Evolutionary conservation across 441 rosid genomes (phyloP).

Genomic region (Croton setiger): DNA sequence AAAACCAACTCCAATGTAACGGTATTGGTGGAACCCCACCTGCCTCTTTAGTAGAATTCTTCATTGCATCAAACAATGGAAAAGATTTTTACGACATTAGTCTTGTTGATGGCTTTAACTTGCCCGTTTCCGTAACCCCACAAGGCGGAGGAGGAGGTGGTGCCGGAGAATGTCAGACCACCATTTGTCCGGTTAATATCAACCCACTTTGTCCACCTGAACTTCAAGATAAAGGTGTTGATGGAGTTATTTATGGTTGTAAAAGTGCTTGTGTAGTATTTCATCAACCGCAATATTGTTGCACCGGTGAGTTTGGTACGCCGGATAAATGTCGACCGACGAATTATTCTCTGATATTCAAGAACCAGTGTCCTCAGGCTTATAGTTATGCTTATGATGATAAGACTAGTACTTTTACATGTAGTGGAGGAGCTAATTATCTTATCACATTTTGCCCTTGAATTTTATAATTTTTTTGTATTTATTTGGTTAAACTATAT

Average conservation of each 20-base stretch:
- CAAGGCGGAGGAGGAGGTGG: slow-evolving; percentile 57
- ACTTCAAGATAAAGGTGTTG: slow-evolving; percentile 42
- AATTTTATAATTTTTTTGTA: not conserved
- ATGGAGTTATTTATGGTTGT: slow-evolving; percentile 47
- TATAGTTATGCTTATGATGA: slow-evolving; percentile 93
- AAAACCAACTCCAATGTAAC: slow-evolving; percentile 29
- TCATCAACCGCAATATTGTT: slow-evolving; percentile 60
- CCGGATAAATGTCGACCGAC: slow-evolving; percentile 66
- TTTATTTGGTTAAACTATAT: too few species aligned
- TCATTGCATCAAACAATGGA: slow-evolving; percentile 15
- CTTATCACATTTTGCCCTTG: slow-evolving; percentile 71
- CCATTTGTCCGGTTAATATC: slow-evolving; percentile 59
- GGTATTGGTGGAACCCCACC: slow-evolving; percentile 39
- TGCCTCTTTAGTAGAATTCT: slow-evolving; percentile 34
- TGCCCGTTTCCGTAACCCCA: slow-evolving; percentile 64
- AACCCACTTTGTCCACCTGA: slow-evolving; percentile 65
- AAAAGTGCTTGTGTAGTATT: slow-evolving; percentile 86
- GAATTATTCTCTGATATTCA: slow-evolving; percentile 58
- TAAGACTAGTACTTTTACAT: slow-evolving; percentile 74
- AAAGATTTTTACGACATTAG: slow-evolving; percentile 75
- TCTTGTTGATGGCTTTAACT: slow-evolving; percentile 87
- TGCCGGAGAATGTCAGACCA: slow-evolving; percentile 40
- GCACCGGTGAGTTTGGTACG: slow-evolving; percentile 58
- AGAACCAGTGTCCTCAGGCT: slow-evolving; percentile 69
- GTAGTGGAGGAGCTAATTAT: slow-evolving; percentile 53